Percentiles rank a stretch among this genome's conserved stretches.
phyloP scores from a whole-genome alignment of 176 grass and related monocot genomes.

The Saccharum officinarum region DNA sequence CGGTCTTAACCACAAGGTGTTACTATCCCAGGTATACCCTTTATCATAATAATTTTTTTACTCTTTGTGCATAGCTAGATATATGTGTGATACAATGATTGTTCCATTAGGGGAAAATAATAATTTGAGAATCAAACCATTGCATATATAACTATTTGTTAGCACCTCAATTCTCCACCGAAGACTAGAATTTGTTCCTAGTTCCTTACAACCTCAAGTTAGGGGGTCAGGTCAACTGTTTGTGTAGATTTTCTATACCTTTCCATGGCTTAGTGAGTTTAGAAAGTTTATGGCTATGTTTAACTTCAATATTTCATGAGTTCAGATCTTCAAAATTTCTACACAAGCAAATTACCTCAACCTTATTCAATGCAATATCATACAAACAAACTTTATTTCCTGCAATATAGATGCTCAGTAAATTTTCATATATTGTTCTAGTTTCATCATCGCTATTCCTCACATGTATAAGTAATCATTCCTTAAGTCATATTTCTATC shows the following conservation, averaged over 20 bases:
- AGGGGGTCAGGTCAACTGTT: too few relatives aligned
- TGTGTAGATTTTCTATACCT: neutral
- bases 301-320: neutral
- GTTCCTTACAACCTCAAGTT: neutral
- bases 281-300: neutral
- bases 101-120: neutral
- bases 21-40: constrained; percentile 35
- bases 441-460: neutral
- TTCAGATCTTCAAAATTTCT: neutral
- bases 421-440: neutral
- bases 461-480: neutral
- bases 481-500: neutral
- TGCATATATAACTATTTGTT: neutral
- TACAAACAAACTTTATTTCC: neutral
- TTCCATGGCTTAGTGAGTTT: neutral
- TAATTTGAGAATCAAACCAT: neutral
- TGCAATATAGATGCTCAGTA: neutral
- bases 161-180: neutral
- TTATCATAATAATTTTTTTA: neutral
- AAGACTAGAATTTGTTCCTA: neutral
- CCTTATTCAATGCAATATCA: neutral
- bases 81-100: neutral
- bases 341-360: neutral
- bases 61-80: neutral
- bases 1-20: constrained; percentile 24